Percentiles rank a stretch among this genome's conserved stretches.
Evolutionary conservation across 2,329 filamentous ascomycete species (phyloP).

Genomic region (Corniculantispora saksenae): DNA sequence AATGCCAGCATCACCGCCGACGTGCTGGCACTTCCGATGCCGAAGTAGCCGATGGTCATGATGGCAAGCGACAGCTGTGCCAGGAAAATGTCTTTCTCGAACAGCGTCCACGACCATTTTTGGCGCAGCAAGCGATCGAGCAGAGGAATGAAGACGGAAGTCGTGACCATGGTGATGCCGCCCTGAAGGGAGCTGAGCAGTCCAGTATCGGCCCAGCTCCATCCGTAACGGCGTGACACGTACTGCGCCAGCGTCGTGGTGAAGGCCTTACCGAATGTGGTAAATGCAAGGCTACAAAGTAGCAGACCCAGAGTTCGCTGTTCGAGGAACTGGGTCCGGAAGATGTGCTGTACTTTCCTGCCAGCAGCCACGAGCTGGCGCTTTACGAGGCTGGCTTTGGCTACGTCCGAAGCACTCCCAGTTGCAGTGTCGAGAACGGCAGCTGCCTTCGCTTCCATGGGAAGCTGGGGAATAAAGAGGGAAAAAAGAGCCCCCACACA

Average conservation of each 20-base stretch:
- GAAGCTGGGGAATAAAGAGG: neutral
- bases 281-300: neutral
- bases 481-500: neutral
- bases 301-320: neutral
- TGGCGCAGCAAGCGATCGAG: neutral
- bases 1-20: neutral
- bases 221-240: neutral
- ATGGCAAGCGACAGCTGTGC: neutral
- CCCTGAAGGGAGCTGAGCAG: neutral
- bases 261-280: neutral
- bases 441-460: neutral
- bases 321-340: constrained; percentile 4
- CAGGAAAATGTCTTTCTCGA: constrained; percentile 3
- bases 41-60: neutral
- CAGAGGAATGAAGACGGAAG: neutral
- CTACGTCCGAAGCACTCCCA: neutral
- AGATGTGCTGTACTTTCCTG: neutral
- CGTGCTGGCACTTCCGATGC: neutral
- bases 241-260: constrained; percentile 4
- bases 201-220: constrained; percentile 11
- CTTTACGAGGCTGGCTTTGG: neutral
- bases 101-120: neutral
- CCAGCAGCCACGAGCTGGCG: neutral
- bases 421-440: neutral
- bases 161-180: neutral